A percentile compares a stretch with the other conserved stretches of the same genome.
Conservation (phyloP, 257 asterid genomes). For the Plectranthus barbatus region DNA sequence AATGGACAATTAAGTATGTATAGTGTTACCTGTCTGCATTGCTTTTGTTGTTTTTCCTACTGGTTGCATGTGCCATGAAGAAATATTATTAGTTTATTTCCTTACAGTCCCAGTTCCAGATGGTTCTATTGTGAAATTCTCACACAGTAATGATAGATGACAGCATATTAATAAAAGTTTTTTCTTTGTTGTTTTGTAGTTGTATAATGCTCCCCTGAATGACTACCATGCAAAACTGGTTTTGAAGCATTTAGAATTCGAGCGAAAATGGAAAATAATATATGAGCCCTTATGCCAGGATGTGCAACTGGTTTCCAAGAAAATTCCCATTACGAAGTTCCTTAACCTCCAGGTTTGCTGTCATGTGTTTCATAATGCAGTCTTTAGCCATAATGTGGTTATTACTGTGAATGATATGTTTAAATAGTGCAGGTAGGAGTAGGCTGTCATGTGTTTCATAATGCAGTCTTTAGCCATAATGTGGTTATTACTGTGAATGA, state of each 20-base stretch:
- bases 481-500: neutral
- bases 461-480: neutral
- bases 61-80: neutral
- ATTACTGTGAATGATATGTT: neutral
- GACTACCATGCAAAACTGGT: conserved; percentile 90
- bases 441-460: conserved; percentile 26
- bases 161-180: too few relatives aligned
- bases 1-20: neutral
- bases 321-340: conserved; percentile 79
- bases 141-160: too few relatives aligned
- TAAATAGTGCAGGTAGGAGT: conserved; percentile 64
- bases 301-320: conserved; percentile 87
- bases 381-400: neutral
- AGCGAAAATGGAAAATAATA: conserved; percentile 75
- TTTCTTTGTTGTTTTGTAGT: conserved; percentile 26
- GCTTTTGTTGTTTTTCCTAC: neutral
- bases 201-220: conserved; percentile 76
- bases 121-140: neutral
- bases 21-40: neutral
- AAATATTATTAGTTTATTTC: neutral
- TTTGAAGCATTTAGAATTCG: conserved; percentile 73
- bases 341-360: conserved; percentile 82
- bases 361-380: neutral
- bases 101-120: neutral
- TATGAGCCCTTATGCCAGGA: conserved; percentile 85